phyloP scores from a whole-genome alignment of 345 rosid genomes.

The Citrus cavaleriei region DNA sequence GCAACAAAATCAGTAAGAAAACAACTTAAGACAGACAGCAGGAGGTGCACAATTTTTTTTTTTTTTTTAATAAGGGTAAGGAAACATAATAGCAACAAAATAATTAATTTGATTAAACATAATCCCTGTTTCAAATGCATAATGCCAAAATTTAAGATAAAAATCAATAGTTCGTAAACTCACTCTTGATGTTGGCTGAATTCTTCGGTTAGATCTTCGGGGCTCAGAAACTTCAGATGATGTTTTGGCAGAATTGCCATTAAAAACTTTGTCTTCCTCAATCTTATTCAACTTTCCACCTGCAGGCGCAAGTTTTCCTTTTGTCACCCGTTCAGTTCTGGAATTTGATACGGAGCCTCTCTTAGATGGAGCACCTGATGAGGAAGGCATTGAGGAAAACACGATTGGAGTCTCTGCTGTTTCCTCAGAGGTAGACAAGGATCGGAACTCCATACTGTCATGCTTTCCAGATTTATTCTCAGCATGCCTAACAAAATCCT shows the following conservation, averaged over 20 bases:
- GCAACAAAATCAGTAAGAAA: background rate
- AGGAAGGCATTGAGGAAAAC: conserved; percentile 43
- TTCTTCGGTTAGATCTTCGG: conserved; percentile 89
- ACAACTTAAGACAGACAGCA: background rate
- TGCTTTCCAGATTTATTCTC: conserved; percentile 41
- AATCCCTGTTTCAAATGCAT: background rate
- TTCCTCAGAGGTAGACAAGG: conserved; percentile 42
- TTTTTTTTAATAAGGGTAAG: background rate
- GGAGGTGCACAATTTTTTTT: background rate
- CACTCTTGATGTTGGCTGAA: conserved; percentile 98
- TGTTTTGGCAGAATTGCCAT: conserved; percentile 35
- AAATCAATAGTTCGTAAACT: conserved; percentile 19
- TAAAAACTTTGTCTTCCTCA: conserved; percentile 47
- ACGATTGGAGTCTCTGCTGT: conserved; percentile 40
- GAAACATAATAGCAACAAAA: background rate
- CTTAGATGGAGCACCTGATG: conserved; percentile 39
- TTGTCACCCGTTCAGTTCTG: conserved; percentile 31
- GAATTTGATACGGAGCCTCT: conserved; percentile 34
- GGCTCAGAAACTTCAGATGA: conserved; percentile 55
- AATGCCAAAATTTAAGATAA: background rate
- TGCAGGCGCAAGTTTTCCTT: conserved; percentile 43
- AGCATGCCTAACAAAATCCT: conserved; percentile 34
- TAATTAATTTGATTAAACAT: background rate
- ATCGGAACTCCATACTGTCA: conserved; percentile 25
- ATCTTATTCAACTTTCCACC: conserved; percentile 46